Conservation (phyloP, 2,329 filamentous ascomycete genomes). For the Colletotrichum camelliae region DNA sequence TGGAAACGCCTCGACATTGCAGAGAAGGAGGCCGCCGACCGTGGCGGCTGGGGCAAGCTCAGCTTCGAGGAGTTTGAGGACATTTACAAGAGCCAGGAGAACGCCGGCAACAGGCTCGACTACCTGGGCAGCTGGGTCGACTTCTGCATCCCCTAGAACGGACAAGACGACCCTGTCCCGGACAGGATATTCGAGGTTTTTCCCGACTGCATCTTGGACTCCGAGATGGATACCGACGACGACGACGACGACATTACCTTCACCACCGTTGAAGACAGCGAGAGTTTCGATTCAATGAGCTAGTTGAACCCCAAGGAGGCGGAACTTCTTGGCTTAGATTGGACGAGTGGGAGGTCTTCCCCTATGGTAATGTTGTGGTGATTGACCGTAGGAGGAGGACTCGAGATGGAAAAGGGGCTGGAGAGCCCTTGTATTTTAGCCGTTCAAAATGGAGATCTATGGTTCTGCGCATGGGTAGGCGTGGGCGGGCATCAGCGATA, state of each 20-base stretch:
- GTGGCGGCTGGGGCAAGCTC: slow-evolving; percentile 82
- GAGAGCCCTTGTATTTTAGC: neutral
- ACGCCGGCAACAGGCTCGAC: slow-evolving; percentile 68
- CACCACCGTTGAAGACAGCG: neutral
- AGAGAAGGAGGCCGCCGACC: slow-evolving; percentile 70
- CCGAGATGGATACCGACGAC: neutral
- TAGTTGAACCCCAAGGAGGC: neutral
- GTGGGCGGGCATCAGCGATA: neutral
- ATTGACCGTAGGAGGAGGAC: neutral
- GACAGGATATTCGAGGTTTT: neutral
- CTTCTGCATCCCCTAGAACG: slow-evolving; percentile 66
- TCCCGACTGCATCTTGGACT: rapidly evolving
- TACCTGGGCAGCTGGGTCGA: slow-evolving; percentile 94
- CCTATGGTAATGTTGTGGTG: neutral
- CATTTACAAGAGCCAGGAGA: slow-evolving; percentile 73
- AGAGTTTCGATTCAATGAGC: neutral
- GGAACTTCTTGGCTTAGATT: neutral
- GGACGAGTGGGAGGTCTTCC: neutral
- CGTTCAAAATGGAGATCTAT: neutral
- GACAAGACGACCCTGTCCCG: neutral
- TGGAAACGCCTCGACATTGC: slow-evolving; percentile 66
- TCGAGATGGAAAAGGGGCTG: neutral
- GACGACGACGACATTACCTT: neutral
- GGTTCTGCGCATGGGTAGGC: neutral
- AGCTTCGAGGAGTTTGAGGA: slow-evolving; percentile 80